A percentile compares a stretch with the other conserved stretches of the same genome.
Evolutionary conservation across 2,329 filamentous ascomycete species (phyloP).

Genomic region (Ophiocordyceps robertsii): DNA sequence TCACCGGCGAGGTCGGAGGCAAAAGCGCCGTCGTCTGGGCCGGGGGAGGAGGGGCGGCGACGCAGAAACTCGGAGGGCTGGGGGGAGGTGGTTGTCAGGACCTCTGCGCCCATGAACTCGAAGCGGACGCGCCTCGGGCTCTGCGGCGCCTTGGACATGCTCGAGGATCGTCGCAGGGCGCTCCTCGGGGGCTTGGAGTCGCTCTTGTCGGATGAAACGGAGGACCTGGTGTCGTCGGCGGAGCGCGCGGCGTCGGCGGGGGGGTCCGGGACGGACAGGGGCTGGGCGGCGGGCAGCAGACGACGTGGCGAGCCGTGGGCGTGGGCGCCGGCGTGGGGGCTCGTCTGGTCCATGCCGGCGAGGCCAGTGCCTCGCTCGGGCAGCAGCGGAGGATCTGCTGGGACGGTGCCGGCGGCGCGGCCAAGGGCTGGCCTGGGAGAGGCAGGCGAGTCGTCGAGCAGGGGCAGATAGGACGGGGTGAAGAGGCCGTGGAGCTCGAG

Average conservation of each 20-base stretch:
- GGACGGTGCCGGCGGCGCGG: slow-evolving; percentile 2
- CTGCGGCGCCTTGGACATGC: slow-evolving; percentile 31
- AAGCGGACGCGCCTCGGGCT: slow-evolving; percentile 52
- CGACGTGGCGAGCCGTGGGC: slow-evolving; percentile 4
- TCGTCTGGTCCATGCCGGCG: slow-evolving; percentile 10
- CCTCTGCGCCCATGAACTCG: slow-evolving; percentile 44
- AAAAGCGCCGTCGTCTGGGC: slow-evolving; percentile 11
- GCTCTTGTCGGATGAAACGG: slow-evolving; percentile 38
- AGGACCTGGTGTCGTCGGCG: slow-evolving; percentile 36
- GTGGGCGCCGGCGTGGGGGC: slow-evolving; percentile 5
- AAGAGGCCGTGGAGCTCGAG: slow-evolving; percentile 49
- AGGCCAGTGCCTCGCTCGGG: slow-evolving; percentile 2
- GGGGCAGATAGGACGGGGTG: slow-evolving; percentile 47
- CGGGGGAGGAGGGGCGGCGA: slow-evolving; percentile 12
- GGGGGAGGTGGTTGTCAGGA: slow-evolving; percentile 46
- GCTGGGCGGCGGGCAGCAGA: slow-evolving; percentile 3
- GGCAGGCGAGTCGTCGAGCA: slow-evolving; percentile 35
- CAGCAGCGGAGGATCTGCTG: not conserved
- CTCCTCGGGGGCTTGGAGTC: slow-evolving; percentile 37
- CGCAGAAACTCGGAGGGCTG: slow-evolving; percentile 20
- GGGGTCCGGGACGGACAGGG: slow-evolving; percentile 18
- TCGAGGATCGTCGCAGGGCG: slow-evolving; percentile 43
- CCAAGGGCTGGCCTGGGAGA: slow-evolving; percentile 9
- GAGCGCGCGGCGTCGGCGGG: slow-evolving; percentile 17
- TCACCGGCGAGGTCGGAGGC: slow-evolving; percentile 21